Percentiles rank a stretch among this genome's conserved stretches.
Evolutionary conservation across 495 filamentous ascomycete species (phyloP).

Genomic region (Gamarada debralockiae): DNA sequence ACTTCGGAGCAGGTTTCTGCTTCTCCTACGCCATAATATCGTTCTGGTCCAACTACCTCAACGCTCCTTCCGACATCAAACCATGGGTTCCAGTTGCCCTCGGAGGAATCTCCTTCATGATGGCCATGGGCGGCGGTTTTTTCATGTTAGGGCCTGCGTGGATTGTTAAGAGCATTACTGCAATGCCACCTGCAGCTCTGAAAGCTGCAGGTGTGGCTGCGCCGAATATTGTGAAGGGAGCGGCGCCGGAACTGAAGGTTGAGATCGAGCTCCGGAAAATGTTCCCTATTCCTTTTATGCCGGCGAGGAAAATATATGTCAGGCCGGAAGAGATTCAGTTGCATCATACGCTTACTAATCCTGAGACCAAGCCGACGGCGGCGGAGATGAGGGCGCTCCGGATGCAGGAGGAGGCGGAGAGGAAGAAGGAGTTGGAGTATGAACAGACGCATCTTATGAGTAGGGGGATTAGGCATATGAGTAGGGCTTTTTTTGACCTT

Average conservation of each 20-base stretch:
- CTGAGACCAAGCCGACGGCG: background rate
- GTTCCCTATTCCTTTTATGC: slow-evolving; percentile 24
- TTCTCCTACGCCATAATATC: slow-evolving; percentile 53
- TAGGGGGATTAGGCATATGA: slow-evolving; percentile 33
- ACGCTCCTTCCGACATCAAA: slow-evolving; percentile 37
- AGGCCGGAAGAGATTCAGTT: slow-evolving; percentile 14
- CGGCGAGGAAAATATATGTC: slow-evolving; percentile 17
- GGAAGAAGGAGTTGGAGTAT: slow-evolving; percentile 26
- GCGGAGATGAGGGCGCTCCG: slow-evolving; percentile 23
- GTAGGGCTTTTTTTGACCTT: slow-evolving; percentile 24
- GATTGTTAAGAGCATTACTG: slow-evolving; percentile 37
- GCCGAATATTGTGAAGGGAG: background rate
- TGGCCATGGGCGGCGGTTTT: slow-evolving; percentile 42
- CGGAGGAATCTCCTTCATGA: slow-evolving; percentile 37
- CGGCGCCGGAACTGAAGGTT: slow-evolving; percentile 12
- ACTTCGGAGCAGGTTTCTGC: slow-evolving; percentile 52
- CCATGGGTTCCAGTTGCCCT: slow-evolving; percentile 41
- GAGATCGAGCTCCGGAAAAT: slow-evolving; percentile 23
- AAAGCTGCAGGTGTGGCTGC: background rate
- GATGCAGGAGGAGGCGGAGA: slow-evolving; percentile 27
- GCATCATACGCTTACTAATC: background rate
- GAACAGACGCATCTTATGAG: slow-evolving; percentile 43
- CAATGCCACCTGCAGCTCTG: slow-evolving; percentile 11
- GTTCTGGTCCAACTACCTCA: slow-evolving; percentile 41
- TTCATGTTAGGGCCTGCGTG: slow-evolving; percentile 38